Base-by-base conservation (phyloP, 2,329 filamentous ascomycete genomes). In the Colletotrichum sp. region DNA sequence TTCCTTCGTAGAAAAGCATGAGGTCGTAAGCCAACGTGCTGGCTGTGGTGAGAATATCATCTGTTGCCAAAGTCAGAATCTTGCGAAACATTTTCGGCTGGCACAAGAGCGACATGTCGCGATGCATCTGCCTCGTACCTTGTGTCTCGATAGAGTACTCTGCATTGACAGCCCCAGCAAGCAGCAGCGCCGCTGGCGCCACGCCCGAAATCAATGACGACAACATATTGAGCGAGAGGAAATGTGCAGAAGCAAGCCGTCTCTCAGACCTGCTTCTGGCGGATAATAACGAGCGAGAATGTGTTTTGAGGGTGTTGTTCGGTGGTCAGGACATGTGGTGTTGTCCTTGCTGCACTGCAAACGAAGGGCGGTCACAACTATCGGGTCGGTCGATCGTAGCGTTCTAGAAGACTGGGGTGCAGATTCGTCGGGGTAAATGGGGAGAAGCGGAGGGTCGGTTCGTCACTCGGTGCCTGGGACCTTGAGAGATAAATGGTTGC, bases 1-100 rank as follows among this genome's bases (percentile, higher is more conserved):
- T 87, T 75, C 88, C 88, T 13, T 87, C 80, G 78, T 89, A 89
- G 79, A 88, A 89, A 68, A 84, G 82, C 71, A 89, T 79, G 78
- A 89, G 78, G 71, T 89, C 87, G 81, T 84, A 87, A 6, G 87
- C 87, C 34, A 88, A 77, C 26, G 81, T 81, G 24, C 81, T 80
- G 49, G 86, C 85, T 3, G 85, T 83, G 60, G 84, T 79, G 68
- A 85, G 86, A 73, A 88, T 88, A 59, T 79, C 81, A 60, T 80
- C 85, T 87, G 55, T 59, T 8, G 3, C 5, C 6, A 5, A n/a
- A 18, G 34, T 26, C 12, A 16, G 18, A 8, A 24, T 2, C n/a
- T 21, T 34, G 32, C 39, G 21, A 30, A 30, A 60, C 6, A 5
- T 49, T 21, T 1, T 49, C 1, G 44, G 44, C n/a, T 21, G 44